Base-by-base conservation (phyloP, 2,329 filamentous ascomycete species). In the Fusarium sarcochroum region DNA sequence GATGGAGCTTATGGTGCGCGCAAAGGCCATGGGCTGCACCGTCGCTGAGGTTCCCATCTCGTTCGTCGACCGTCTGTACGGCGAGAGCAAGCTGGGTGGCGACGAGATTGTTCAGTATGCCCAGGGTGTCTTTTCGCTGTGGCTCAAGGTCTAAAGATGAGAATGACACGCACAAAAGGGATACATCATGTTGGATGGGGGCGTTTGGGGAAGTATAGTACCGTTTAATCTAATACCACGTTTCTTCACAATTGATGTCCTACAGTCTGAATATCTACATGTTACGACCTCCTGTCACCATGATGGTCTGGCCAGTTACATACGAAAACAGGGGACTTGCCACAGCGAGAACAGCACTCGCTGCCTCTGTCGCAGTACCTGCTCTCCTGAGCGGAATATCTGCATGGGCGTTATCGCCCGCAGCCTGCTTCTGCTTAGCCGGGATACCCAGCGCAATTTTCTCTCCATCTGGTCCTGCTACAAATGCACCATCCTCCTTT, bases 1-100 rank as follows among this genome's bases (percentile, higher is more conserved):
- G 89, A 99, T 99, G 96, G 95, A 98, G 86, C 92, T 99, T 90
- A 98, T 98, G 91, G 95, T 98, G 10, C 87, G 94, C 66, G 96
- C 96, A 34, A 98, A 98, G 88, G 93, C 92, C 17, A 94, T 98
- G 93, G 95, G 96, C 1, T 97, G 89, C 83, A 92, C 90, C 37
- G 95, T 99, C 32, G 93, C 93, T 17, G 96, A 99, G 85, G 95
- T 97, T 64, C 96, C 96, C 14, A 99, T 99, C 72, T 93, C 89
- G 23, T 99, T 99, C 79, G 96, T 98, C 40, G 97, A 99, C 80
- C 89, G 96, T 58, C 81, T 99, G 46, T 99, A 97, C 78, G 96
- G 96, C 32, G 95, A 97, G 84, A 94, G 91, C 78, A 99, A 98
- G 86, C 86, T 99, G 53, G 94, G 95, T 23, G 93, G 93, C 1